These are phyloP conservation scores for Polygonum maritimum DNA, from an alignment of 148 eudicot species.

Conservation along the genomic window DNA sequence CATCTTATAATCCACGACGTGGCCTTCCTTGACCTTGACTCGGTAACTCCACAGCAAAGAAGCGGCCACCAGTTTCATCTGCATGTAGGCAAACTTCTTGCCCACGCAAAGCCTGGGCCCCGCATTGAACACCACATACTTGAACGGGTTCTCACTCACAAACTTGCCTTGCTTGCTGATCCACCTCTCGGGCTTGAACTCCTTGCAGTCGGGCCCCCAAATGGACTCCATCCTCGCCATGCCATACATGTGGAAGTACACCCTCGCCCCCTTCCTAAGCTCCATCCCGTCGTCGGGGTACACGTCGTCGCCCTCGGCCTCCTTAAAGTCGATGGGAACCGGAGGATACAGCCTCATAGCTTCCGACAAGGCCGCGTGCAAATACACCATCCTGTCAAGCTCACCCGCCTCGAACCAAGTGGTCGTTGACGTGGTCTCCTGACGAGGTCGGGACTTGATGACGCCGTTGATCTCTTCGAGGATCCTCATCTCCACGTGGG, in stretches of 20 bases:
- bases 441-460: neutral
- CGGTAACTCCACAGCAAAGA: conserved; percentile 22
- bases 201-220: conserved; percentile 29
- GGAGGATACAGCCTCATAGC: conserved; percentile 42
- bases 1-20: conserved; percentile 16
- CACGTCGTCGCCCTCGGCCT: conserved; percentile 36
- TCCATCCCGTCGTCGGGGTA: conserved; percentile 37
- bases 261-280: conserved; percentile 26
- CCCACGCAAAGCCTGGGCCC: conserved; percentile 32
- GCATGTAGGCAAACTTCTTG: conserved; percentile 33
- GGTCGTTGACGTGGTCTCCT: neutral
- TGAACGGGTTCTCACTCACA: conserved; percentile 32
- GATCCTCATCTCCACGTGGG: conserved; percentile 28
- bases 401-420: conserved; percentile 22
- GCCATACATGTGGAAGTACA: conserved; percentile 34
- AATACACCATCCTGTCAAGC: conserved; percentile 39
- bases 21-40: conserved; percentile 29
- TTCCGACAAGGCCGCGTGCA: conserved; percentile 47
- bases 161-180: conserved; percentile 20
- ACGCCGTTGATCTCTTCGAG: conserved; percentile 21
- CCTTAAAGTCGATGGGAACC: conserved; percentile 48
- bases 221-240: conserved; percentile 32
- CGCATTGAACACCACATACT: conserved; percentile 29
- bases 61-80: conserved; percentile 32
- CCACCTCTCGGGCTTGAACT: conserved; percentile 35